These are phyloP conservation scores for Paraconiothyrium brasiliense DNA, from an alignment of 2,329 filamentous ascomycete genomes.

Conservation along the genomic window DNA sequence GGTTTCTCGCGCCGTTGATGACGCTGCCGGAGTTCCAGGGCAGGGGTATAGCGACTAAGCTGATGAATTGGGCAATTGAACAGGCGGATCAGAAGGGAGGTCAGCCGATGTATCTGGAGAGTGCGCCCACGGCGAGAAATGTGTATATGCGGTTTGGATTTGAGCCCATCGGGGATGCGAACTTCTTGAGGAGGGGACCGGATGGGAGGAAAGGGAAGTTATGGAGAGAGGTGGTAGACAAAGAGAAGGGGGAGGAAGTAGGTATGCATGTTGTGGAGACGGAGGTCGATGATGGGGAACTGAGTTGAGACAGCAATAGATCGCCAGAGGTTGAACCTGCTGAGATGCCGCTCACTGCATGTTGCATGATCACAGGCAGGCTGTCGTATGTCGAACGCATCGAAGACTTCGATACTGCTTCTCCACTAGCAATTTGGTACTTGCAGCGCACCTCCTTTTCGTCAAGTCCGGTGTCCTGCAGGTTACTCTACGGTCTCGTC, in stretches of 20 bases:
- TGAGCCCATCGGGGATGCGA: conserved; percentile 1
- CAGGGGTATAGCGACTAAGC: conserved; percentile 20
- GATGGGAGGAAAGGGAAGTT: neutral
- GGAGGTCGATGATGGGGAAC: neutral
- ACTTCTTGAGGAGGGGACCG: conserved; percentile 8
- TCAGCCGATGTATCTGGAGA: conserved; percentile 25
- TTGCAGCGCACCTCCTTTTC: too few relatives aligned
- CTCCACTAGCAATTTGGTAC: too few relatives aligned
- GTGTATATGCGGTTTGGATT: conserved; percentile 24
- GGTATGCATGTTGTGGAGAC: conserved; percentile 16
- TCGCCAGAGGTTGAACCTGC: too few relatives aligned
- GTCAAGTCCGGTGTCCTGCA: too few relatives aligned
- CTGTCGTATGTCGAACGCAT: too few relatives aligned
- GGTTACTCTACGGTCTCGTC: too few relatives aligned
- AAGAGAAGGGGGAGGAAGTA: conserved; percentile 17
- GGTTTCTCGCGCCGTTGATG: conserved; percentile 15
- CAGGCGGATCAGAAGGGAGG: conserved; percentile 16
- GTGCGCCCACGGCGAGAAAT: conserved; percentile 17
- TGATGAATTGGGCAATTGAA: conserved; percentile 21
- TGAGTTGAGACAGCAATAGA: neutral
- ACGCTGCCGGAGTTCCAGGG: conserved; percentile 20
- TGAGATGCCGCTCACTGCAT: too few relatives aligned
- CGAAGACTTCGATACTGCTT: too few relatives aligned
- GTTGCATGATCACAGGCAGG: too few relatives aligned
- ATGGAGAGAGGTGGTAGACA: too few relatives aligned